Evolutionary conservation across 1,284 basidiomycete species (phyloP).

Genomic region (Ceratobasidium sp.): DNA sequence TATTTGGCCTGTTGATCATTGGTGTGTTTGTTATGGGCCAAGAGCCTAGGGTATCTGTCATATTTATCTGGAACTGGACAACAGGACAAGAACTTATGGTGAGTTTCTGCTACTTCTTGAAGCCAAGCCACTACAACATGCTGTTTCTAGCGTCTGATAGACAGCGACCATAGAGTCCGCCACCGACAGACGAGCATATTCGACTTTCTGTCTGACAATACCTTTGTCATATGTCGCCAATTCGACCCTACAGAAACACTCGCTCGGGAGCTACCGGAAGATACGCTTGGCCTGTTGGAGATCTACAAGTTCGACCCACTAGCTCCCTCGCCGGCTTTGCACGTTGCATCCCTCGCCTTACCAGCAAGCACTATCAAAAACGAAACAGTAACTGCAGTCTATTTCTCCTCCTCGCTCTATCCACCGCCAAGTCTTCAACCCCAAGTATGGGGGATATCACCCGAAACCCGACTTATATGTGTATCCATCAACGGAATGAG

Average conservation of each 20-base stretch:
- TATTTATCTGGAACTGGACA: constrained; percentile 2
- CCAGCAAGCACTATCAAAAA: not conserved
- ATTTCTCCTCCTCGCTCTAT: not conserved
- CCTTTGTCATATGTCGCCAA: not conserved
- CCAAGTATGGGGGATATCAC: not conserved
- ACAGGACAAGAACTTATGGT: not conserved
- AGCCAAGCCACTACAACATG: not conserved
- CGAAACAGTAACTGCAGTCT: not conserved
- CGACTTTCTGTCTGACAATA: constrained; percentile 1
- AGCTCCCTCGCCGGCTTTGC: not conserved
- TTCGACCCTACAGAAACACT: not conserved
- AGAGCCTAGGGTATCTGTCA: not conserved
- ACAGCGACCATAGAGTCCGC: not conserved
- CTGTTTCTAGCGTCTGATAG: not conserved
- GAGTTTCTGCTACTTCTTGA: not conserved
- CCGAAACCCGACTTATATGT: not conserved
- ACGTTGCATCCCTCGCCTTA: not conserved
- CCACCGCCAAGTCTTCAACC: not conserved
- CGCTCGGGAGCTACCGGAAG: not conserved
- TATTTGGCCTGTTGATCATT: not conserved
- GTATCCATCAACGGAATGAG: not conserved
- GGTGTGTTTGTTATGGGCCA: not conserved
- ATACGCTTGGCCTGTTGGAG: not conserved
- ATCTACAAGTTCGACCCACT: not conserved
- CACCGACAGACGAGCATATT: not conserved